Base-by-base conservation (phyloP, 169 alveolate genomes). In the Blepharisma undulans region DNA sequence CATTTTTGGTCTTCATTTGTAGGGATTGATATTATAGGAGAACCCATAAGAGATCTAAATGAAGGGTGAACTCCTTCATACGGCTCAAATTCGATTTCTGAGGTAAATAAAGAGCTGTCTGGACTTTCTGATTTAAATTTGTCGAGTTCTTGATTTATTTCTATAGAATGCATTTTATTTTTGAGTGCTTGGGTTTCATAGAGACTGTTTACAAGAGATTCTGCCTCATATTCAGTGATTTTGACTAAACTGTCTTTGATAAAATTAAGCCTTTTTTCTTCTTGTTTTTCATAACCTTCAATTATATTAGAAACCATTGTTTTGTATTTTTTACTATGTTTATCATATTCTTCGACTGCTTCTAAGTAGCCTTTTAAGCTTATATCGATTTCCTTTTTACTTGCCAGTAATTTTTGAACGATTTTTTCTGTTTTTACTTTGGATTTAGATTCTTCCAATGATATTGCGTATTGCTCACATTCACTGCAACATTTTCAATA, bases 141-240 rank as follows among this genome's bases (percentile, higher is more conserved):
- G 60, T 72, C 12, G 12, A 86, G 14, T 10, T 88, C 92, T 8
- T 30, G 16, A 6, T 1, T 18, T 32, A 48, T 25, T n/a, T 88
- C 34, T 7, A 88, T 76, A 34, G 77, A 19, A 4, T 88, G 87
- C 34, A 72, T 33, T 8, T 7, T 12, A 8, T 76, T 29, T 6
- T 77, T 27, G 0, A 76, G 29, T 30, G 74, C 0, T 0, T 88
- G 77, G 6, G 76, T 30, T n/a, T 88, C 92, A 61, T 88, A 88
- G 19, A 74, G 60, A 7, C 72, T 19, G 59, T 76, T 88, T 88
- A 87, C 29, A 16, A 88, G 12, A 36, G 8, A 88, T 3, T 87
- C 72, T 7, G 92, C 48, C 21, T 88, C 85, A 72, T 88, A 88
- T n/a, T 74, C 87, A 19, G 76, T 87, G 4, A 88, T 4, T 76